Evolutionary conservation across 768 basidiomycete genomes (phyloP).

Genomic region (Amanita pseudoporphyria): DNA sequence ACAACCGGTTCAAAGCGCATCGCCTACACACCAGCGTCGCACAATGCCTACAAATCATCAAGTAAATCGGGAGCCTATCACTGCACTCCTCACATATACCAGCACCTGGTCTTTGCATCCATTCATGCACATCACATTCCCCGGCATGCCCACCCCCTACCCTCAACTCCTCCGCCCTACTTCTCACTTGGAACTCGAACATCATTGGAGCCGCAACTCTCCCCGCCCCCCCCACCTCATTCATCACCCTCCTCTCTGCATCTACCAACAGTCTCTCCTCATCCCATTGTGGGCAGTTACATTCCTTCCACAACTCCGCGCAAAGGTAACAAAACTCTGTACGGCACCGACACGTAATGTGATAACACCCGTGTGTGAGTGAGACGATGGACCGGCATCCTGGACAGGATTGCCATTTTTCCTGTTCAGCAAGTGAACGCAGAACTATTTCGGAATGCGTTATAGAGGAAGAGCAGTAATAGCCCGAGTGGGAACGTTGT

Average conservation of each 20-base stretch:
- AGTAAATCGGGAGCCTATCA: background rate
- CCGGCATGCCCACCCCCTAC: background rate
- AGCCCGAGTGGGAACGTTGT: conserved; percentile 28
- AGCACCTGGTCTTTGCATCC: background rate
- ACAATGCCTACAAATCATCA: too few species aligned
- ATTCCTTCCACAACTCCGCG: conserved; percentile 51
- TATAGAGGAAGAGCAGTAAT: conserved; percentile 17
- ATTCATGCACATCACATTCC: conserved; percentile 1
- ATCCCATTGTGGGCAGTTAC: conserved; percentile 57
- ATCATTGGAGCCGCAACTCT: background rate
- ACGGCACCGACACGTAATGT: conserved; percentile 56
- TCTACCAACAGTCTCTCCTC: conserved; percentile 21
- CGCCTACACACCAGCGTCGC: too few species aligned
- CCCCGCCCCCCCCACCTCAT: background rate
- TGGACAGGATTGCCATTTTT: conserved; percentile 57
- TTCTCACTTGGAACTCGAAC: background rate
- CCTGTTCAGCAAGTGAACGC: conserved; percentile 30
- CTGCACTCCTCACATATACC: conserved; percentile 3
- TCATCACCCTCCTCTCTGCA: conserved; percentile 3
- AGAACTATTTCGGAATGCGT: conserved; percentile 23
- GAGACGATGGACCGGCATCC: conserved; percentile 50
- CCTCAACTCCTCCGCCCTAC: background rate
- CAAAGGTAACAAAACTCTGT: conserved; percentile 61
- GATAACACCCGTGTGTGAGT: conserved; percentile 47
- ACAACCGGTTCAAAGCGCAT: too few species aligned